phyloP scores from a whole-genome alignment of 148 eudicot genomes.

The Nyssa sinensis region DNA sequence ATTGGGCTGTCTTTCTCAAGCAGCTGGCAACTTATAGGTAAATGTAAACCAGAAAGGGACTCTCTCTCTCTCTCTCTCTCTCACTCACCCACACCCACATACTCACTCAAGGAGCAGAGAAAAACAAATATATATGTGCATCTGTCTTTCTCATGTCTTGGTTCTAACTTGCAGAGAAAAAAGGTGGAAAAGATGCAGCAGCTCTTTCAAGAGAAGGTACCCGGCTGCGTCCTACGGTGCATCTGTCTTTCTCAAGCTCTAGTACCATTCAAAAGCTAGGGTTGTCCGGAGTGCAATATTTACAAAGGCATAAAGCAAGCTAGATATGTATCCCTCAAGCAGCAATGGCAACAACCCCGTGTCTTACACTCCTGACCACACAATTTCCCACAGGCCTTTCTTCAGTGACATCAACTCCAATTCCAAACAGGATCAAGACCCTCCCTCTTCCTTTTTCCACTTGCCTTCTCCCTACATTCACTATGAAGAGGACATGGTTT shows the following conservation, averaged over 20 bases:
- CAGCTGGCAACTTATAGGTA: not conserved
- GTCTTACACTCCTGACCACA: not conserved
- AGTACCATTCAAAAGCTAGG: slow-evolving; percentile 2
- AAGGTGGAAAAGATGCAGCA: not conserved
- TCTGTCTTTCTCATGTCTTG: slow-evolving; percentile 2
- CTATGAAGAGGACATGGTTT: slow-evolving; percentile 16
- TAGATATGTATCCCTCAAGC: slow-evolving; percentile 27
- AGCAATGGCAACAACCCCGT: slow-evolving; percentile 7
- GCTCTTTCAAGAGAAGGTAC: not conserved
- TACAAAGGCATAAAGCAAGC: not conserved
- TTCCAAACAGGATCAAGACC: not conserved
- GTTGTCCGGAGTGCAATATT: not conserved
- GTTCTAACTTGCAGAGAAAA: not conserved
- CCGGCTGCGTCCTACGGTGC: not conserved
- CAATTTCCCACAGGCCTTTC: not conserved
- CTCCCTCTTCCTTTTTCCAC: slow-evolving; percentile 7
- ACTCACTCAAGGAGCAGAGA: not conserved
- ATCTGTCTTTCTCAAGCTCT: slow-evolving; percentile 19
- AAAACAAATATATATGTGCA: not conserved
- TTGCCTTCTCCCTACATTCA: slow-evolving; percentile 26
- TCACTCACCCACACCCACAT: not conserved
- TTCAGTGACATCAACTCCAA: slow-evolving; percentile 13
- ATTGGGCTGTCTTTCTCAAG: slow-evolving; percentile 3
- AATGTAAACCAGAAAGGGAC: not conserved
- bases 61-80: not conserved